A percentile compares a stretch with the other conserved stretches of the same genome.
phyloP scores from a whole-genome alignment of 2,329 filamentous ascomycete species.

The Conoideocrella luteorostrata region DNA sequence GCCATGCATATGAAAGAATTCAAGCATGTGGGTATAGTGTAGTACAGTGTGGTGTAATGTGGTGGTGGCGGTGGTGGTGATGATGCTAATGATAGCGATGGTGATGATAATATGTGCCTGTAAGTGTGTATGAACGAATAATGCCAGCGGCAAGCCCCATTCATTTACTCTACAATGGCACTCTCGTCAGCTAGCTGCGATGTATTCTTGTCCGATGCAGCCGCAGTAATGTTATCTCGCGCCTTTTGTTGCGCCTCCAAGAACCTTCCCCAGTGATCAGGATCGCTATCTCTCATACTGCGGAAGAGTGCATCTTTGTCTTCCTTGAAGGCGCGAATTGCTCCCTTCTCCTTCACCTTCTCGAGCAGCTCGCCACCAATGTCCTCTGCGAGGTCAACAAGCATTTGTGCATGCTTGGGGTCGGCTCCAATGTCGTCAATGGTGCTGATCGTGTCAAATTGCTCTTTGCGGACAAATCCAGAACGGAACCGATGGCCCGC shows the following conservation, averaged over 20 bases:
- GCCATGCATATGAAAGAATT: too few species aligned
- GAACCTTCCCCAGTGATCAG: constrained; percentile 58
- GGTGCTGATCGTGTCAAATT: constrained; percentile 42
- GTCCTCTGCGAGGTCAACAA: constrained; percentile 58
- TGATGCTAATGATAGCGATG: too few species aligned
- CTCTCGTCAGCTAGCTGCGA: constrained; percentile 28
- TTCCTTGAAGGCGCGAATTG: constrained; percentile 55
- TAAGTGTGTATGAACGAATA: too few species aligned
- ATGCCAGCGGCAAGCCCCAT: not conserved
- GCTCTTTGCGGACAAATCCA: constrained; percentile 44
- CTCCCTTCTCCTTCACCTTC: constrained; percentile 51
- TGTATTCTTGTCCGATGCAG: constrained; percentile 18
- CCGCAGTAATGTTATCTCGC: constrained; percentile 41
- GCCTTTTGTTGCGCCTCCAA: constrained; percentile 56
- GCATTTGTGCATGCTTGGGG: constrained; percentile 42
- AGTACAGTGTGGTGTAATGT: too few species aligned
- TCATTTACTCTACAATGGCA: constrained; percentile 33
- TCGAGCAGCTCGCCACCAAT: constrained; percentile 54
- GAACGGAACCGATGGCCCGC: constrained; percentile 51
- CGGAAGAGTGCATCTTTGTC: constrained; percentile 44
- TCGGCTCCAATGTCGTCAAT: constrained; percentile 45
- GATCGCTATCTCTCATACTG: constrained; percentile 52
- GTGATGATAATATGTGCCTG: too few species aligned
- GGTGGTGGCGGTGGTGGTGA: too few species aligned
- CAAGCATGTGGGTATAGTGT: too few species aligned